Conservation (phyloP, 2,329 filamentous ascomycete species). For the Phoma herbarum region DNA sequence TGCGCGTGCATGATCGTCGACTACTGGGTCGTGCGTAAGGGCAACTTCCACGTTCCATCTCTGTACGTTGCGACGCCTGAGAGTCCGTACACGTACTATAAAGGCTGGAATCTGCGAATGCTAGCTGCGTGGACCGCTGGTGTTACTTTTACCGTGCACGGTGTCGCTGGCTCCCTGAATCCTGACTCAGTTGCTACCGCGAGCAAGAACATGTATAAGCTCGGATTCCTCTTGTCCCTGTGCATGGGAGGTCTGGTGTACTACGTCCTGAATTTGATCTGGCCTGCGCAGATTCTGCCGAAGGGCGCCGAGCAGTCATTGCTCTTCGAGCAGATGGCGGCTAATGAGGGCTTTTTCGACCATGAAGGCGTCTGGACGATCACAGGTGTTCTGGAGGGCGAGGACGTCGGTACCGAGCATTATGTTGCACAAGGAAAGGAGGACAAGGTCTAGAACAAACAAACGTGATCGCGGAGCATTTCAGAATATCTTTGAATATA, state of each 20-base stretch:
- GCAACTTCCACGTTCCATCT: conserved; percentile 33
- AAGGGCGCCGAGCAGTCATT: conserved; percentile 17
- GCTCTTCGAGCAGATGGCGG: conserved; percentile 27
- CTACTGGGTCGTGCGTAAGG: conserved; percentile 30
- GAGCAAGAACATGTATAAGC: conserved; percentile 34
- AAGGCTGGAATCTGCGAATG: conserved; percentile 35
- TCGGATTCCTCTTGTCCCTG: conserved; percentile 27
- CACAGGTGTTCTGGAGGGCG: conserved; percentile 26
- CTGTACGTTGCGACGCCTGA: conserved; percentile 21
- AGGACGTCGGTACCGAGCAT: conserved; percentile 22
- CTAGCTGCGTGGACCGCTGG: conserved; percentile 28
- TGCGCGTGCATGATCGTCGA: conserved; percentile 34
- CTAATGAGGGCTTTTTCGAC: conserved; percentile 30
- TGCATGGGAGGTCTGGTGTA: conserved; percentile 30
- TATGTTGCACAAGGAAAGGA: conserved; percentile 24
- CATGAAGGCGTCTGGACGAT: conserved; percentile 26
- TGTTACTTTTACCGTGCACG: conserved; percentile 32
- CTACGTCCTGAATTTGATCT: conserved; percentile 26
- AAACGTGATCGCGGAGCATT: too few relatives aligned
- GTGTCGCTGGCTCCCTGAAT: conserved; percentile 29
- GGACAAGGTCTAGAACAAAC: conserved; percentile 10
- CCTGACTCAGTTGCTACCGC: conserved; percentile 23
- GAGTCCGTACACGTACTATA: conserved; percentile 31
- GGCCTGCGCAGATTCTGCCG: conserved; percentile 27
- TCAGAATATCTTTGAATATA: not conserved